A percentile compares a stretch with the other conserved stretches of the same genome.
Conservation (phyloP, 768 basidiomycete genomes). For the Mycena sanguinolenta region DNA sequence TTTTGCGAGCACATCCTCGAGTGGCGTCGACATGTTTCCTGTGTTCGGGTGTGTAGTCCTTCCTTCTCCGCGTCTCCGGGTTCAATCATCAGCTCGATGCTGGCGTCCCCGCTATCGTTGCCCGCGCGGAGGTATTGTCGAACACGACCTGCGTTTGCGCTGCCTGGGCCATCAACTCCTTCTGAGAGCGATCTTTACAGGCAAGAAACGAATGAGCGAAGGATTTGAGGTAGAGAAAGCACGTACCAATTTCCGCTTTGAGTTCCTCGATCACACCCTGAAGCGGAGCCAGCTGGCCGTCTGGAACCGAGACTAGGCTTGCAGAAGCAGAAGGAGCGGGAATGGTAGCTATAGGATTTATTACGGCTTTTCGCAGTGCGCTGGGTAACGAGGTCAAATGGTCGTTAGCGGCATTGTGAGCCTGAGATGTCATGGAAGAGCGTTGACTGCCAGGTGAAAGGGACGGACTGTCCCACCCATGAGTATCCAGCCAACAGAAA, state of each 20-base stretch:
- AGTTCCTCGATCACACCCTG: constrained; percentile 65
- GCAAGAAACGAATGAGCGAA: neutral
- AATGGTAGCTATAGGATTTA: constrained; percentile 44
- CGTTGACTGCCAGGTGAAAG: constrained; percentile 59
- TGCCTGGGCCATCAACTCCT: constrained; percentile 56
- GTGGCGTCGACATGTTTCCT: constrained; percentile 29
- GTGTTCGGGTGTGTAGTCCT: constrained; percentile 57
- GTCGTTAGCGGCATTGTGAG: constrained; percentile 62
- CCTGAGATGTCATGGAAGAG: constrained; percentile 68
- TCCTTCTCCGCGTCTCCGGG: constrained; percentile 69
- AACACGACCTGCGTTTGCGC: constrained; percentile 67
- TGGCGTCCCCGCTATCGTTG: constrained; percentile 57
- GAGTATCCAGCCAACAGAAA: constrained; percentile 17
- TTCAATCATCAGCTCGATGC: constrained; percentile 66
- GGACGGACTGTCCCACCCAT: constrained; percentile 51
- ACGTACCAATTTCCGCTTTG: constrained; percentile 71
- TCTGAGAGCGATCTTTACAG: constrained; percentile 57
- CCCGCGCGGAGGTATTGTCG: constrained; percentile 59
- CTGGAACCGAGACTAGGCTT: constrained; percentile 40
- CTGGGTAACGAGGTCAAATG: constrained; percentile 60
- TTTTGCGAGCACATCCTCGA: constrained; percentile 52
- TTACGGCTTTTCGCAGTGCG: constrained; percentile 52
- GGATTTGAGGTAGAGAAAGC: neutral
- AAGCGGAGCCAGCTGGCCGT: constrained; percentile 65
- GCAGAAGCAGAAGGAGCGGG: constrained; percentile 37